A percentile compares a stretch with the other conserved stretches of the same genome.
These are phyloP conservation scores for Eucommia ulmoides DNA, from an alignment of 257 asterid species.

Conservation along the genomic window DNA sequence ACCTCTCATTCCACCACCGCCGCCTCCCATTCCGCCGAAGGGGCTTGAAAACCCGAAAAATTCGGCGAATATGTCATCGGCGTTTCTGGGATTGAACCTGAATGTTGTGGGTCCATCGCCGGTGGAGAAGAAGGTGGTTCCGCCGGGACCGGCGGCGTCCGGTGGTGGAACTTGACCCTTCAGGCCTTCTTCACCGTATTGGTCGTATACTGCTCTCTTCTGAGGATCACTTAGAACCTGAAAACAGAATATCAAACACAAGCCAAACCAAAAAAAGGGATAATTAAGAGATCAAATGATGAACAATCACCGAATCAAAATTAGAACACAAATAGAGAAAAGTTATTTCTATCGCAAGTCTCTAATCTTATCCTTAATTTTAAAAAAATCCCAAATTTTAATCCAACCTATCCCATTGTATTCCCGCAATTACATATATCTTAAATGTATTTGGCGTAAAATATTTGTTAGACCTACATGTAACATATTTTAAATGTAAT, in stretches of 20 bases:
- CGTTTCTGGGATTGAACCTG: conserved; percentile 29
- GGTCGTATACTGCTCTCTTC: conserved; percentile 33
- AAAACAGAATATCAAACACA: neutral
- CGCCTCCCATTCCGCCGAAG: conserved; percentile 25
- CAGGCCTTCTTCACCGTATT: conserved; percentile 39
- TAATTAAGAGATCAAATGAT: too few species aligned
- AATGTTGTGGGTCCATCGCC: conserved; percentile 29
- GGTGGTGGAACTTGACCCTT: conserved; percentile 34
- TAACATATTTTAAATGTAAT: too few species aligned
- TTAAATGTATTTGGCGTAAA: too few species aligned
- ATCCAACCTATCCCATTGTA: too few species aligned
- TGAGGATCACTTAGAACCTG: conserved; percentile 42
- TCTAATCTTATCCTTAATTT: too few species aligned
- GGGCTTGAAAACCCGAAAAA: conserved; percentile 25
- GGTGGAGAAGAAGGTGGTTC: conserved; percentile 18
- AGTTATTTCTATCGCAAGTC: too few species aligned
- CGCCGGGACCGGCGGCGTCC: conserved; percentile 24
- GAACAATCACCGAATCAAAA: too few species aligned
- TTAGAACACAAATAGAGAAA: too few species aligned
- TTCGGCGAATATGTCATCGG: conserved; percentile 40
- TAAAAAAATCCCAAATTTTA: too few species aligned
- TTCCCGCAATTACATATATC: too few species aligned
- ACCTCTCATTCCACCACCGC: conserved; percentile 15
- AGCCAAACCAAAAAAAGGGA: neutral
- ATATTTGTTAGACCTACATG: too few species aligned